These are phyloP conservation scores for Eucommia ulmoides DNA, from an alignment of 257 asterid genomes.

Conservation along the genomic window DNA sequence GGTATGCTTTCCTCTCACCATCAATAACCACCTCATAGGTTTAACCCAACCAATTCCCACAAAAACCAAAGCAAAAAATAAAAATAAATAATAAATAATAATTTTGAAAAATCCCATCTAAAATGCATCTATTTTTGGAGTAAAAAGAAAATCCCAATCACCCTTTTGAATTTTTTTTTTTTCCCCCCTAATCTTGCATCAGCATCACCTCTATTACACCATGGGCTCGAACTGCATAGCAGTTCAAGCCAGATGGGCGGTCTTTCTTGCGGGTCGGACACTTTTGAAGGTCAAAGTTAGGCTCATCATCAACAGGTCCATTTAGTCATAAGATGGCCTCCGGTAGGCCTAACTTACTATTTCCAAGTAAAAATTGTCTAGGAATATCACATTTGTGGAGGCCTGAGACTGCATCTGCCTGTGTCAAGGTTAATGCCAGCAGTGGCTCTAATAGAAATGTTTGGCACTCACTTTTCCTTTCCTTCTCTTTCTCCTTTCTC, in stretches of 20 bases:
- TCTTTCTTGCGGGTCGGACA: slow-evolving; percentile 10
- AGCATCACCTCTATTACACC: neutral
- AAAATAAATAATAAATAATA: too few relatives aligned
- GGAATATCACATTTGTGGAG: slow-evolving; percentile 49
- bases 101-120: too few relatives aligned
- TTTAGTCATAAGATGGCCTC: slow-evolving; percentile 49
- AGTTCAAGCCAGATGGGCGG: neutral
- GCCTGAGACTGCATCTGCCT: slow-evolving; percentile 44
- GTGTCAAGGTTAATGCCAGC: slow-evolving; percentile 39
- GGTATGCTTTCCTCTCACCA: too few relatives aligned
- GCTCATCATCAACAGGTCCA: slow-evolving; percentile 11
- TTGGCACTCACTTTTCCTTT: slow-evolving; percentile 37
- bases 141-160: too few relatives aligned
- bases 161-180: too few relatives aligned
- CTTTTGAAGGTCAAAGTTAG: slow-evolving; percentile 7
- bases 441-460: slow-evolving; percentile 42
- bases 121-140: too few relatives aligned
- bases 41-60: neutral
- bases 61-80: too few relatives aligned
- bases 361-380: slow-evolving; percentile 35
- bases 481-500: slow-evolving; percentile 36
- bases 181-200: neutral
- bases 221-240: neutral
- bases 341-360: slow-evolving; percentile 31
- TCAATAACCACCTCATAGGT: neutral